Conservation (phyloP, 2,329 filamentous ascomycete genomes). For the Acarospora socialis region DNA sequence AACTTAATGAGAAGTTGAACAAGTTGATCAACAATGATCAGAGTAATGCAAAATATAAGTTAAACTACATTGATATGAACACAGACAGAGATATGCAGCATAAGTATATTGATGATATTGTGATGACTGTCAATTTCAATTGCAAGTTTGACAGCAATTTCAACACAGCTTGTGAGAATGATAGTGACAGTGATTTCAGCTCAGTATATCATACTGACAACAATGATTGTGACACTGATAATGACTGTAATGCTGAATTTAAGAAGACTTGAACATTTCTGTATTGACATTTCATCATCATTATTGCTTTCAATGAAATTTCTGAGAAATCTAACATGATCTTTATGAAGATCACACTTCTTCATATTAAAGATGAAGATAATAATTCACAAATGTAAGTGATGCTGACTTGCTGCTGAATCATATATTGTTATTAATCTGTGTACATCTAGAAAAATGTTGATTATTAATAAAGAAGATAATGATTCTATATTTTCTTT, state of each 20-base stretch:
- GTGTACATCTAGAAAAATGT: background rate
- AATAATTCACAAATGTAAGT: background rate
- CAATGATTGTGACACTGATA: background rate
- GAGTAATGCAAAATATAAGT: background rate
- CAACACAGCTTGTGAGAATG: background rate
- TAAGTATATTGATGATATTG: background rate
- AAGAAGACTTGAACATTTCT: background rate
- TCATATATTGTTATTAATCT: background rate
- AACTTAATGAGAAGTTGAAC: background rate
- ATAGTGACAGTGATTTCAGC: background rate
- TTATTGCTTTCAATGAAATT: background rate
- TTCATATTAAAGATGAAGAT: background rate
- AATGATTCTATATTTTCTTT: slow-evolving; percentile 1
- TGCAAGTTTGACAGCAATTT: too few relatives aligned
- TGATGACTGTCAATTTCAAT: too few relatives aligned
- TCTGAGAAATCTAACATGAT: background rate
- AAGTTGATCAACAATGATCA: background rate
- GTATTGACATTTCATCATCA: background rate
- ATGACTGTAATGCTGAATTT: background rate
- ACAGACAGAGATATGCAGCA: too few relatives aligned
- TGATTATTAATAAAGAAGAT: background rate
- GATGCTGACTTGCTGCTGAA: background rate
- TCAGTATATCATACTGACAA: background rate
- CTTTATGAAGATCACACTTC: background rate
- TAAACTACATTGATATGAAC: too few relatives aligned